These are phyloP conservation scores for Candida xyloterini DNA, from an alignment of 805 yeast genomes.

Conservation along the genomic window DNA sequence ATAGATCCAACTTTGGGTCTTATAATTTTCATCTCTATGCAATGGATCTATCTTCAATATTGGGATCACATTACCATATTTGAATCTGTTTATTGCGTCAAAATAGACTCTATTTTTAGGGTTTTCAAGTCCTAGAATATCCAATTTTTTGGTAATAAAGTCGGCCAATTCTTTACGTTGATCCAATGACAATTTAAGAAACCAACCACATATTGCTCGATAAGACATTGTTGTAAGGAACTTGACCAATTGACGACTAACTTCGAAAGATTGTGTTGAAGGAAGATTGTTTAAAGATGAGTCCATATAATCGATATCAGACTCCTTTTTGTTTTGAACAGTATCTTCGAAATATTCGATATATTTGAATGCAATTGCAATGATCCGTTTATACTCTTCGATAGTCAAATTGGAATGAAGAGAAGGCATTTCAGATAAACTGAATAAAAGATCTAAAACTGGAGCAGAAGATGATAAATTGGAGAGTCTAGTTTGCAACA, in stretches of 20 bases:
- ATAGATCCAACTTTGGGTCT: constrained; percentile 50
- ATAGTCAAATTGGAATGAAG: constrained; percentile 68
- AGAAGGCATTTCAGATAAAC: constrained; percentile 62
- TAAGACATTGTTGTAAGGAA: constrained; percentile 65
- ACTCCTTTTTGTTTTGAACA: constrained; percentile 17
- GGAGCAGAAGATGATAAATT: constrained; percentile 67
- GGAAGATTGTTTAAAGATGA: constrained; percentile 52
- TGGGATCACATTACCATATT: constrained; percentile 47
- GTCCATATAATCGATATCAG: constrained; percentile 40
- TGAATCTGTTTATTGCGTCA: constrained; percentile 66
- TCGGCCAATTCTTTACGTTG: constrained; percentile 60
- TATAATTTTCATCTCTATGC: constrained; percentile 14
- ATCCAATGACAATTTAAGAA: constrained; percentile 55
- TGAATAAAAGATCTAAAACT: constrained; percentile 68
- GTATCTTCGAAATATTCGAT: constrained; percentile 66
- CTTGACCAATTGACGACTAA: constrained; percentile 51
- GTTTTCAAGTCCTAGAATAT: constrained; percentile 29
- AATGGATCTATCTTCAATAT: constrained; percentile 16
- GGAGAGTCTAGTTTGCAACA: constrained; percentile 71
- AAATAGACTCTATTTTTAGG: constrained; percentile 57
- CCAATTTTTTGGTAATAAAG: constrained; percentile 57
- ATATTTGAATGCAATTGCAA: constrained; percentile 79
- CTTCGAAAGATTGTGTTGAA: constrained; percentile 44
- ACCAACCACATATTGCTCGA: constrained; percentile 69
- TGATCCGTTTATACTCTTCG: constrained; percentile 75